These are phyloP conservation scores for Aristolochia californica DNA, from an alignment of 164 flowering plant genomes.

Conservation along the genomic window DNA sequence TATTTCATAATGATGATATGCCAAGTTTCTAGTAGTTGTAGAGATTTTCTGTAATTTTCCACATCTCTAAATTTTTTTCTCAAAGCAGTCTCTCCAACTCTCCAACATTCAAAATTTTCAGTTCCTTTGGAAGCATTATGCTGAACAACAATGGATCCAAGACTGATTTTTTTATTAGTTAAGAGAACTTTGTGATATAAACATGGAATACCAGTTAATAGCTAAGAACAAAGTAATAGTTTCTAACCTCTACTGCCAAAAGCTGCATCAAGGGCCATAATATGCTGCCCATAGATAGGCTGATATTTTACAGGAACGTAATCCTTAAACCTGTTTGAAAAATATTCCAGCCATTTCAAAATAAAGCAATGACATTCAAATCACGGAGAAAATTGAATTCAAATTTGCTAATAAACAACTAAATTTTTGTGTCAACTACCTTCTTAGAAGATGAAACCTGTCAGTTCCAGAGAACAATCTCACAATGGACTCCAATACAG, in stretches of 20 bases:
- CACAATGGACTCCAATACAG: conserved; percentile 61
- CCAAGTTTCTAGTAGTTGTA: too few species aligned
- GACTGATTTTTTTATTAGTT: too few species aligned
- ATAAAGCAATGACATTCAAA: too few species aligned
- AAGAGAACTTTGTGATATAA: too few species aligned
- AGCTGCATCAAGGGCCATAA: conserved; percentile 12
- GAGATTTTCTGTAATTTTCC: too few species aligned
- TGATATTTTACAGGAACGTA: conserved; percentile 73
- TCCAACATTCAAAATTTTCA: too few species aligned
- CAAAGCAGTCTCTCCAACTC: too few species aligned
- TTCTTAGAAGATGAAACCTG: conserved; percentile 57
- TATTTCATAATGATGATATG: too few species aligned
- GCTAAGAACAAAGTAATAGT: background rate
- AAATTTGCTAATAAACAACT: background rate
- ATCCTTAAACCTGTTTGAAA: conserved; percentile 69
- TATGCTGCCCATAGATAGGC: conserved; percentile 51
- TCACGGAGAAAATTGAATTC: too few species aligned
- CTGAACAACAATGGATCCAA: too few species aligned
- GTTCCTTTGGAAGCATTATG: too few species aligned
- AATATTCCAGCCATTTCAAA: background rate
- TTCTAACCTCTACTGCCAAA: conserved; percentile 5
- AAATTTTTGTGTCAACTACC: conserved; percentile 22
- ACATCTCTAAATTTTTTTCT: too few species aligned
- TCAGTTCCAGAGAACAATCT: conserved; percentile 63
- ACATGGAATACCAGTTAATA: background rate